Conservation (phyloP, 2,329 filamentous ascomycete genomes). For the Microdochium trichocladiopsis region DNA sequence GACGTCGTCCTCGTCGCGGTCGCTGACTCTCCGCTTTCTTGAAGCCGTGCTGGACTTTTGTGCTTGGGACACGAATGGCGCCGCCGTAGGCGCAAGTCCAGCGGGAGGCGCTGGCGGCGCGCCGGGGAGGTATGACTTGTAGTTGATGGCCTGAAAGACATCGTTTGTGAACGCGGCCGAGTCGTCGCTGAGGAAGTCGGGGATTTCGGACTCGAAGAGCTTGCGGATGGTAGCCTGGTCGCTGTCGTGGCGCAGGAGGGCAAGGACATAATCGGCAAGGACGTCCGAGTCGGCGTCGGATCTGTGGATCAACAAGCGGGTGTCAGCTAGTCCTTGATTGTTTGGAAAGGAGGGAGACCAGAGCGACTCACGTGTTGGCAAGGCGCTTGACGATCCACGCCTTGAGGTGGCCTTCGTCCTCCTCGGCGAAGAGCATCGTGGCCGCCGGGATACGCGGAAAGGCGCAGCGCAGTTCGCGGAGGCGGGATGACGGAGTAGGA, state of each 20-base stretch:
- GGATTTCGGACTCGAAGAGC: slow-evolving; percentile 65
- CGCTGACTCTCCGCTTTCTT: slow-evolving; percentile 49
- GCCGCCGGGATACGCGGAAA: no score
- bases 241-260: slow-evolving; percentile 65
- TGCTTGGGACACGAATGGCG: slow-evolving; percentile 8
- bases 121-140: slow-evolving; percentile 54
- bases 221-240: slow-evolving; percentile 55
- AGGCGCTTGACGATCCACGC: slow-evolving; percentile 72
- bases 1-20: slow-evolving; percentile 37
- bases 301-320: slow-evolving; percentile 30
- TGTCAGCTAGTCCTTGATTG: not conserved
- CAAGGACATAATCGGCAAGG: slow-evolving; percentile 78
- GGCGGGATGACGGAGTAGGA: no score
- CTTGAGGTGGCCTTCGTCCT: slow-evolving; percentile 59
- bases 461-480: no score
- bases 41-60: slow-evolving; percentile 11
- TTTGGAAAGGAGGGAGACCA: slow-evolving; percentile 1
- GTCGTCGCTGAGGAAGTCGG: slow-evolving; percentile 68
- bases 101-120: slow-evolving; percentile 33
- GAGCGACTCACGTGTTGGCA: slow-evolving; percentile 58
- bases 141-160: slow-evolving; percentile 58
- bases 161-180: slow-evolving; percentile 61
- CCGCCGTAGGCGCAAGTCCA: slow-evolving; percentile 8
- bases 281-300: slow-evolving; percentile 75
- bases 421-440: slow-evolving; percentile 56